Percentiles rank a stretch among this genome's conserved stretches.
These are phyloP conservation scores for Starmerella vaccinii DNA, from an alignment of 805 yeast genomes.

Conservation along the genomic window DNA sequence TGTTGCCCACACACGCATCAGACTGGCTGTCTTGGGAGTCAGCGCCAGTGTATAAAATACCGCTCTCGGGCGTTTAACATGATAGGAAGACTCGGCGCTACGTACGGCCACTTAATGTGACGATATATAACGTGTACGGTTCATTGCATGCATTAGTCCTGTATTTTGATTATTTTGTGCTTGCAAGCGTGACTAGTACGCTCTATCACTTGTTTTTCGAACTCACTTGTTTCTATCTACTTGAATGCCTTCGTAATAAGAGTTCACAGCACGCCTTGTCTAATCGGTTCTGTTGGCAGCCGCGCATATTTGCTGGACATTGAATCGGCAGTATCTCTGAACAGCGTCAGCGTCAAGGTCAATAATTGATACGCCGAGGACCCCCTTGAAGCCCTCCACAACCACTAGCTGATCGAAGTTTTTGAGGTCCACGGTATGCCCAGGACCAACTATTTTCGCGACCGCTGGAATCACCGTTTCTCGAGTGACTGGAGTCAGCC, in stretches of 20 bases:
- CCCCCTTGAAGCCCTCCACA: constrained; percentile 80
- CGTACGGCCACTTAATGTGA: too few species aligned
- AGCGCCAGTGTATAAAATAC: constrained; percentile 27
- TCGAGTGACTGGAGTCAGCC: constrained; percentile 63
- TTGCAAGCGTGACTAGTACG: too few species aligned
- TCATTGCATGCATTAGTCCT: too few species aligned
- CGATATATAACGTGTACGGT: too few species aligned
- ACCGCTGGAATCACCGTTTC: constrained; percentile 62
- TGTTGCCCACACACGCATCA: constrained; percentile 74
- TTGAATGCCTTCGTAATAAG: background rate
- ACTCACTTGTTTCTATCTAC: background rate
- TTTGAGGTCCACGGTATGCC: constrained; percentile 72
- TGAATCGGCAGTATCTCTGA: constrained; percentile 54
- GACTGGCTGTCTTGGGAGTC: constrained; percentile 90
- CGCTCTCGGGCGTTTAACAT: background rate
- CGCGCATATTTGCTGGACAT: constrained; percentile 60
- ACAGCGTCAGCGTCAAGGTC: constrained; percentile 38
- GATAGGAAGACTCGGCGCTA: too few species aligned
- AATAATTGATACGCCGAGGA: constrained; percentile 79
- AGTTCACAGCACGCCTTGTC: too few species aligned
- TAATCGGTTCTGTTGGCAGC: background rate
- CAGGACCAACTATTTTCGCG: constrained; percentile 61
- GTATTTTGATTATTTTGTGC: too few species aligned
- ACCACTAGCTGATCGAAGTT: constrained; percentile 65
- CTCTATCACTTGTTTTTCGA: too few species aligned